phyloP scores from a whole-genome alignment of 139 green algal species.

The Auxenochlorella pyrenoidosa region DNA sequence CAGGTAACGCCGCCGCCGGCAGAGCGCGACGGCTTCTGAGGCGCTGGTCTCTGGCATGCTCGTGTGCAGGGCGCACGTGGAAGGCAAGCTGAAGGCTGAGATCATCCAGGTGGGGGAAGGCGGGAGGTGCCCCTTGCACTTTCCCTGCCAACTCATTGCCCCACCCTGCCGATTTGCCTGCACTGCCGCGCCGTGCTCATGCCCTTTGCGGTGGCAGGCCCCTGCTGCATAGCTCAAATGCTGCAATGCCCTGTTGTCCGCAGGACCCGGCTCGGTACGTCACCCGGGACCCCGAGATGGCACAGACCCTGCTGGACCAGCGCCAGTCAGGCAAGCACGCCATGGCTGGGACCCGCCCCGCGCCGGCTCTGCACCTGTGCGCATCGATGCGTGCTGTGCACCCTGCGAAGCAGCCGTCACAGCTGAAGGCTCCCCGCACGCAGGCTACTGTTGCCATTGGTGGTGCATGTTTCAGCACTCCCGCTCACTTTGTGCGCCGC shows the following conservation, averaged over 20 bases:
- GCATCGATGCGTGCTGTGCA: too few species aligned
- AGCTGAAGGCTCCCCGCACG: background rate
- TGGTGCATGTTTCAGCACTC: background rate
- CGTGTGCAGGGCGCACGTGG: slow-evolving; percentile 82
- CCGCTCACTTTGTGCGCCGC: background rate
- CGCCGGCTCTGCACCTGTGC: too few species aligned
- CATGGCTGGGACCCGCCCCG: background rate
- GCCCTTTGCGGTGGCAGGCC: too few species aligned
- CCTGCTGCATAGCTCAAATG: too few species aligned
- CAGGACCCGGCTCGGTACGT: slow-evolving; percentile 76
- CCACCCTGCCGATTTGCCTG: too few species aligned
- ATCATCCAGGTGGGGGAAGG: slow-evolving; percentile 72
- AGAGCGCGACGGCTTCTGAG: background rate
- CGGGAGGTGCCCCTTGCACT: background rate
- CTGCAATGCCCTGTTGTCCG: background rate
- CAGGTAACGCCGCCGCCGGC: too few species aligned
- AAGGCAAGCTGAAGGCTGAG: slow-evolving; percentile 93
- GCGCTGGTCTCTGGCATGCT: background rate
- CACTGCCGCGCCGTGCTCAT: too few species aligned
- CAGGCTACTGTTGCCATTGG: background rate
- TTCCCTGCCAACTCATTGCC: too few species aligned
- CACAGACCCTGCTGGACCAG: slow-evolving; percentile 91
- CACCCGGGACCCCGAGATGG: slow-evolving; percentile 82
- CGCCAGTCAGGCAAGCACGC: slow-evolving; percentile 60
- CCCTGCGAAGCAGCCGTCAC: too few species aligned